Evolutionary conservation across 78 protist species (phyloP).

Genomic region (Corallochytrium limacisporum): DNA sequence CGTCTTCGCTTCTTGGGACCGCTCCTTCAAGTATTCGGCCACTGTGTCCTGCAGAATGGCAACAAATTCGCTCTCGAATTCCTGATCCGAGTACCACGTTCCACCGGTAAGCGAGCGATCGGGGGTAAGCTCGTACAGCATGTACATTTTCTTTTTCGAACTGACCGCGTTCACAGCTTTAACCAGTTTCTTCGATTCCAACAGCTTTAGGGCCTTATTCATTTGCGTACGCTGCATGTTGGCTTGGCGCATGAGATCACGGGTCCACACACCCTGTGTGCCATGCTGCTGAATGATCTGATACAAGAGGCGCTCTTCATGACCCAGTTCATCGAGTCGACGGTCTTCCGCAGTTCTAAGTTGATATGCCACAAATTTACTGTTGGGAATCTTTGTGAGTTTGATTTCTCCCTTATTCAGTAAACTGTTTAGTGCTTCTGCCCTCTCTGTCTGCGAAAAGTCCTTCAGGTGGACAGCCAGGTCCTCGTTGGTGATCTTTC

Average conservation of each 20-base stretch:
- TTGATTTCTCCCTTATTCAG: not conserved
- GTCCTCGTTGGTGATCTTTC: no score
- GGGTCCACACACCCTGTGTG: conserved; percentile 25
- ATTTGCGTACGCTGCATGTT: conserved; percentile 39
- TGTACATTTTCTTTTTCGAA: conserved; percentile 38
- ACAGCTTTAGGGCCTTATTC: conserved; percentile 27
- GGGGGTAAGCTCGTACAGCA: conserved; percentile 51
- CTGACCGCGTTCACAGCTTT: conserved; percentile 38
- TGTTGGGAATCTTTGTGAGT: not conserved
- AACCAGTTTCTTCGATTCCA: conserved; percentile 38
- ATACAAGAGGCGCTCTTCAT: conserved; percentile 40
- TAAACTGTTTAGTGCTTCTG: not conserved
- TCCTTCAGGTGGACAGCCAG: no score
- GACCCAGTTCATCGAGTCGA: conserved; percentile 16
- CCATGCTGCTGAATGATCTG: conserved; percentile 22
- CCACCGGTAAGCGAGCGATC: conserved; percentile 42
- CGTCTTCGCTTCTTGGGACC: no score
- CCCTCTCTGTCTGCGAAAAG: no score
- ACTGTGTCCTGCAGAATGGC: no score
- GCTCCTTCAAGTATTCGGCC: no score
- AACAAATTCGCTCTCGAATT: conserved; percentile 13
- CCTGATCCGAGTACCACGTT: conserved; percentile 32
- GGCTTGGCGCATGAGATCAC: conserved; percentile 16
- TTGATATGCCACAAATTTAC: not conserved
- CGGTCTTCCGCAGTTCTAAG: not conserved